These are phyloP conservation scores for Aspergillus wentii DNA, from an alignment of 495 filamentous ascomycete genomes.

Conservation along the genomic window DNA sequence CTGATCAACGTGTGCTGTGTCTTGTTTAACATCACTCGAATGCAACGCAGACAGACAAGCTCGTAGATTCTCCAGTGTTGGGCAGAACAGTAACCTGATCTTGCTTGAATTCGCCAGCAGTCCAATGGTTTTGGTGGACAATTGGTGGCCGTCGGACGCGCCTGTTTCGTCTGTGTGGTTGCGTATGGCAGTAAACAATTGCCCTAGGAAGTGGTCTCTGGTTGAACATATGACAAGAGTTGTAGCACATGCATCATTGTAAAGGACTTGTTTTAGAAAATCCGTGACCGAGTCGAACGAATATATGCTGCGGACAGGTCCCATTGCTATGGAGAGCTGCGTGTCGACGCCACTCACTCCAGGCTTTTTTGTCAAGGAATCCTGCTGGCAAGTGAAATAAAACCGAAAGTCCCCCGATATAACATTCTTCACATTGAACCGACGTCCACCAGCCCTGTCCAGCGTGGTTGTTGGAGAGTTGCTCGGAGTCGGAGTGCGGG, in stretches of 20 bases:
- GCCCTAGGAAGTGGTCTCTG: constrained; percentile 56
- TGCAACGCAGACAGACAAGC: constrained; percentile 62
- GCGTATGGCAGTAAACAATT: constrained; percentile 30
- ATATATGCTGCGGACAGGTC: constrained; percentile 17
- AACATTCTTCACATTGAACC: too few relatives aligned
- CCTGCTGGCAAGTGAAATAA: not conserved
- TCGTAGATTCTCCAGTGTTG: constrained; percentile 69
- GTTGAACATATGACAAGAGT: constrained; percentile 68
- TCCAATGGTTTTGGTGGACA: constrained; percentile 62
- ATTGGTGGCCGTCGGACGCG: constrained; percentile 19
- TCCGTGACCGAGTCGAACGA: constrained; percentile 35
- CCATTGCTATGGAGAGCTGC: constrained; percentile 16
- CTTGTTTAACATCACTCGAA: not conserved
- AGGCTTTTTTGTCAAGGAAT: too few relatives aligned
- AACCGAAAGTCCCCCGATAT: too few relatives aligned
- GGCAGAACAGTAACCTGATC: constrained; percentile 64
- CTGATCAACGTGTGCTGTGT: not conserved
- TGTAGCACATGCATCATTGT: constrained; percentile 46
- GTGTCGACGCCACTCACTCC: too few relatives aligned
- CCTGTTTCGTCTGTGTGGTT: constrained; percentile 11
- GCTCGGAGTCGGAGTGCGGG: too few relatives aligned
- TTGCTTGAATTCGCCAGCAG: constrained; percentile 62
- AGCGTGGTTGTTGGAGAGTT: too few relatives aligned
- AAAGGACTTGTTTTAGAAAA: constrained; percentile 60
- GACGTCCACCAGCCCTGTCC: too few relatives aligned